Evolutionary conservation across 2,329 filamentous ascomycete species (phyloP), one percentile per base, ranked within the genome.

Genomic region (Aspergillus ochraceoroseus): DNA sequence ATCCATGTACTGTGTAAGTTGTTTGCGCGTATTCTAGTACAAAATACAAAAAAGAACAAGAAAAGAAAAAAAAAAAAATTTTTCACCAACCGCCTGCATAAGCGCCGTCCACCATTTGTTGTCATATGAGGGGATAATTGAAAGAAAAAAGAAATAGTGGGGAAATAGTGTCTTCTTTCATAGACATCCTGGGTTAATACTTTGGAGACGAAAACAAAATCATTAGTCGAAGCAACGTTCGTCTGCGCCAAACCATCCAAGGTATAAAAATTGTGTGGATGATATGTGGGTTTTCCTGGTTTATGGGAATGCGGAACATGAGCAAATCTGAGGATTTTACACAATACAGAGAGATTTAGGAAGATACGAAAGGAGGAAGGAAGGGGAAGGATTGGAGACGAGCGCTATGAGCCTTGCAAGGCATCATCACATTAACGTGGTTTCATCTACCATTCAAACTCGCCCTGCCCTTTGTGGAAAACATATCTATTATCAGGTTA

Each of bases 391-490:
- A 30, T 38, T 19, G 32, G 36, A 45, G 32, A 12, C 26, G n/a
- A 19, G 18, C 18, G 13, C 19, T 19, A 17, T 27, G 25, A 34
- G 7, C n/a, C 9, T 29, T 11, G 23, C 18, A n/a, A 3, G 23
- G n/a, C 7, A 32, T 15, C 5, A 18, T 12, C 6, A 17, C n/a
- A 27, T 25, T 6, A 14, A 20, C 25, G 33, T 15, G 15, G 11
- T 7, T n/a, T 7, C 26, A n/a, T 53, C 69, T 78, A 98, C 92
- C 92, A 98, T 67, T 98, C 92, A 55, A 95, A 96, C 69, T 96
- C 92, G 57, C 92, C 92, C 31, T 84, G 88, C 15, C 89, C 92
- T 70, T 96, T 96, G 73, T 95, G 88, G 71, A 98, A 98, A 51
- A 98, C 85, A 61, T 94, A 95, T 66, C 77, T 81, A 51, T 12